Evolutionary conservation across 129 eudicot genomes (phyloP), one percentile per base, ranked within the genome.

Genomic region (Glebionis coronaria): DNA sequence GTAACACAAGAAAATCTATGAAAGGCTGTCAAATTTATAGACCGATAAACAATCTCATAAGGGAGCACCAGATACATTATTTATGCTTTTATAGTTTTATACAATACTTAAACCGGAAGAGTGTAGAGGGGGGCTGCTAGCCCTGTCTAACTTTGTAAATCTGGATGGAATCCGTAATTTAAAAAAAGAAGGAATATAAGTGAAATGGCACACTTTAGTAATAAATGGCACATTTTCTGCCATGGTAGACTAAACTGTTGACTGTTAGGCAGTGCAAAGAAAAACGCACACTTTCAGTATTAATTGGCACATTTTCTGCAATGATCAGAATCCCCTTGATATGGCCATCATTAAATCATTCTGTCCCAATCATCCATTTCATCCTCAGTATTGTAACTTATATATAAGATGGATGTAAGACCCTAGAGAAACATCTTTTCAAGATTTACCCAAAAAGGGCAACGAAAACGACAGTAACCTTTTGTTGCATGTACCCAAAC

Each of bases 321-420:
- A 62, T 18, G 67, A 40, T 62, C 67, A 62, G 11, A 15, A 40
- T 18, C 67, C 50, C 52, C 52, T 62, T 15, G 18, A 61, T 9
- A 62, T 5, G 4, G 18, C n/a, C n/a, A n/a, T 38, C 29, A 40
- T 44, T n/a, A 38, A 62, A 38, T 62, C 51, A 42, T 14, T 40
- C 16, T 40, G 50, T 25, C 45, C 42, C 67, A 62, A 38, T n/a
- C 8, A 13, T 14, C 15, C 9, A 12, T 25, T 28, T 65, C 40
- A 46, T 47, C 9, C 44, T 28, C 44, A 2, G 40, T 0, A 27
- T 47, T 12, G 28, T 44, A 27, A 16, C 54, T 44, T 13, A 44
- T 21, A 11, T 4, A 10, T 28, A 13, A 15, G 12, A 56, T 44
- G 53, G 29, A 62, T 15, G 27, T 23, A 54, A 54, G 40, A 35